Evolutionary conservation across 2,329 filamentous ascomycete genomes (phyloP), one percentile per base, ranked within the genome.

Genomic region (Ceratocystis lukuohia): DNA sequence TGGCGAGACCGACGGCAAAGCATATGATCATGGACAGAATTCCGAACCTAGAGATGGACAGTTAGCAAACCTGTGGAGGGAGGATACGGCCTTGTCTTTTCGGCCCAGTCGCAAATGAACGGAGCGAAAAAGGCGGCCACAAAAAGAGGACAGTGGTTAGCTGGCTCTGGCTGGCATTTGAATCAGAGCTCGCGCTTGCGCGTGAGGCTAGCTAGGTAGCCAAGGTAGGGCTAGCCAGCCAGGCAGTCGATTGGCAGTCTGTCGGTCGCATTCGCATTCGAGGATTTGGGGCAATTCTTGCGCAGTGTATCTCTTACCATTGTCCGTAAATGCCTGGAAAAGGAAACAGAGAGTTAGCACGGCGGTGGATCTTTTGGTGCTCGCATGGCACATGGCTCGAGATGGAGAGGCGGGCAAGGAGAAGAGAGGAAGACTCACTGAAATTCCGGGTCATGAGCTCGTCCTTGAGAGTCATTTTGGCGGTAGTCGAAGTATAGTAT

Each of bases 371-470:
- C 20, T 48, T 22, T 12, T 44, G 25, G 22, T n/a, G 25, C 8
- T 15, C 61, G 3, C 17, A 63, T 12, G 28, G 69, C 68, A 62
- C 7, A 20, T 44, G 6, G 17, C 15, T n/a, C 15, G 17, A n/a
- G 17, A 61, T 8, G 68, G 69, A 65, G 45, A 22, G 17, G 15
- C 41, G 46, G 10, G 22, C 25, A 15, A 46, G 20, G 61, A 8
- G 59, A 44, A 20, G 53, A 22, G 68, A 33, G 68, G 69, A 46
- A 66, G 66, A 78, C 85, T 73, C 80, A 88, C 86, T 89, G 77
- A 89, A 89, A 78, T 89, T 89, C 73, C 86, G 80, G 69, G 85
- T 87, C 74, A 82, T 82, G 74, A 89, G 87, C 76, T 88, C 86
- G 73, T 88, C 86, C 76, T 83, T 83, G 78, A 88, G 80, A 75